phyloP scores from a whole-genome alignment of 805 yeast species.

The Pichia phayaonensis region DNA sequence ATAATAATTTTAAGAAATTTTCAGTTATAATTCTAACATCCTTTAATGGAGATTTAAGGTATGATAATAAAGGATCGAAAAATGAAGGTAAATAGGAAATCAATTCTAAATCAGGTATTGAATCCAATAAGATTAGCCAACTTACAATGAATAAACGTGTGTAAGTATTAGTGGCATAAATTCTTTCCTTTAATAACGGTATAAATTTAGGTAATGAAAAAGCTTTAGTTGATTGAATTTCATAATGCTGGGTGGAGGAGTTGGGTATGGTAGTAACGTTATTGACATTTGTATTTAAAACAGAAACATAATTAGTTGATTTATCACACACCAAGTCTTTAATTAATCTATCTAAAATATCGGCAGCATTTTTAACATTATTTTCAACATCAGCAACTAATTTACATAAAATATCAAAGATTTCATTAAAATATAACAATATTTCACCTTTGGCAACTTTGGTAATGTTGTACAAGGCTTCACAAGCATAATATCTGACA shows the following conservation, averaged over 20 bases:
- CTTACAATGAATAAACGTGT: constrained; percentile 87
- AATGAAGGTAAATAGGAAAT: constrained; percentile 85
- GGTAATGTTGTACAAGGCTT: constrained; percentile 88
- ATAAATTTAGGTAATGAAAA: constrained; percentile 83
- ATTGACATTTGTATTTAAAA: constrained; percentile 33
- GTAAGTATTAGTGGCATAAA: constrained; percentile 87
- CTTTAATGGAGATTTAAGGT: constrained; percentile 72
- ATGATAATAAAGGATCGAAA: constrained; percentile 73
- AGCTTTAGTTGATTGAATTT: constrained; percentile 54
- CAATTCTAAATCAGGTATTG: constrained; percentile 85
- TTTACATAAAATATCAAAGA: constrained; percentile 85
- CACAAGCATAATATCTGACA: constrained; percentile 95
- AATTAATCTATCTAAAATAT: constrained; percentile 77
- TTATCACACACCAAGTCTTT: constrained; percentile 94
- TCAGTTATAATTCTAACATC: constrained; percentile 86
- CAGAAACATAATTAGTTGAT: constrained; percentile 78
- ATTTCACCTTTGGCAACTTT: constrained; percentile 96
- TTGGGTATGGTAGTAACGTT: too few species aligned
- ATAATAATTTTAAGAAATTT: constrained; percentile 61
- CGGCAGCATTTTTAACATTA: constrained; percentile 93
- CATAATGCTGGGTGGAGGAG: constrained; percentile 40
- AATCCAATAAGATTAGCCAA: constrained; percentile 89
- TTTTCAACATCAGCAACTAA: constrained; percentile 86
- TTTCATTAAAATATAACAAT: constrained; percentile 83
- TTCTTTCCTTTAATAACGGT: constrained; percentile 84